These are phyloP conservation scores for Pezicula carpinea DNA, from an alignment of 2,329 filamentous ascomycete genomes.

Conservation along the genomic window DNA sequence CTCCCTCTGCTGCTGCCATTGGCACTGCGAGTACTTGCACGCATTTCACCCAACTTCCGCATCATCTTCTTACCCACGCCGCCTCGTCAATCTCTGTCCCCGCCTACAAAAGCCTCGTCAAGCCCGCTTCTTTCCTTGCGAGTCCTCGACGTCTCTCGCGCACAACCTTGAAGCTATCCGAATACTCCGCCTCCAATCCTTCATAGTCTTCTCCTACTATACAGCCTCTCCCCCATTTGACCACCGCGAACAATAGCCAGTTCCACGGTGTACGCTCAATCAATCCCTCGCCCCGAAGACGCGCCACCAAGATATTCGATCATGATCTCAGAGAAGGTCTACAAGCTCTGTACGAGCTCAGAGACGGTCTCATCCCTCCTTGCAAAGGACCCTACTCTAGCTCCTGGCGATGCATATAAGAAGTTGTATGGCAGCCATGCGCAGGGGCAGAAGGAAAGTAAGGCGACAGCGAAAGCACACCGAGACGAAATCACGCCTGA, in stretches of 20 bases:
- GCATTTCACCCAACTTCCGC: no score
- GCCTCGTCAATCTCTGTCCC: no score
- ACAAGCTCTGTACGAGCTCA: constrained; percentile 45
- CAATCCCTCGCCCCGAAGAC: neutral
- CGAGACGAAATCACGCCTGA: constrained; percentile 25
- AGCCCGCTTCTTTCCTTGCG: neutral
- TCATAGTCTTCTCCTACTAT: neutral
- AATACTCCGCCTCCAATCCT: constrained; percentile 1
- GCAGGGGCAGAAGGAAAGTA: constrained; percentile 15
- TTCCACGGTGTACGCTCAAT: no score
- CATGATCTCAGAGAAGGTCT: constrained; percentile 42
- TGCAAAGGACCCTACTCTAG: constrained; percentile 45
- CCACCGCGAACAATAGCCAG: neutral
- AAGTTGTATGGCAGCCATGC: constrained; percentile 42
- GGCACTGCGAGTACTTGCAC: neutral
- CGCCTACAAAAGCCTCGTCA: neutral
- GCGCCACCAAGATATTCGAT: constrained; percentile 10
- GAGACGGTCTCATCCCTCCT: constrained; percentile 55
- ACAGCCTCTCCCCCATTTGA: neutral
- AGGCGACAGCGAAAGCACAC: constrained; percentile 14
- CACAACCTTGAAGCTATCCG: neutral
- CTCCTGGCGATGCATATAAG: constrained; percentile 50
- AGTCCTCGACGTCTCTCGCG: neutral
- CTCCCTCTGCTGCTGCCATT: neutral
- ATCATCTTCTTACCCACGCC: no score